Evolutionary conservation across 2,329 filamentous ascomycete species (phyloP), one percentile per base, ranked within the genome.

Genomic region (Phaeosphaeria sp.): DNA sequence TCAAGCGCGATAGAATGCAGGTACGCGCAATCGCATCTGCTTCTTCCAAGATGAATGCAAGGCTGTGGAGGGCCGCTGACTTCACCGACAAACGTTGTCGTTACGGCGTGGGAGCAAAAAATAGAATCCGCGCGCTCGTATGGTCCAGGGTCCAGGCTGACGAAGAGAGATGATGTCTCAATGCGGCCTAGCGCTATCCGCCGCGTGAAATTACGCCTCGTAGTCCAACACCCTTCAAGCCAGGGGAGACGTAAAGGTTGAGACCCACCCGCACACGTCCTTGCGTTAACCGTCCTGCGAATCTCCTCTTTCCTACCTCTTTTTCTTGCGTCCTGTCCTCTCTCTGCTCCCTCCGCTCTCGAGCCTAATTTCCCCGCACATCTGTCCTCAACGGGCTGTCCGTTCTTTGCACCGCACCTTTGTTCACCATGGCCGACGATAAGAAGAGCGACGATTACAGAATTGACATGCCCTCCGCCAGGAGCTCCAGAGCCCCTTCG

Each of bases 361-460:
- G 39, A 22, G 46, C 55, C 49, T 25, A 13, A 47, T 45, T 39
- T 11, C 44, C 52, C 59, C 54, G 57, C 56, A 25, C 49, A 61
- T 44, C 57, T 63, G 63, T 68, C 60, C 55, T 63, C 56, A 60
- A 56, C 36, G 59, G 61, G 60, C 55, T 49, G 45, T 58, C 55
- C 59, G 50, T 51, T 67, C 64, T 59, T 60, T 57, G 59, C 59
- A 50, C 49, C 56, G 51, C 62, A 44, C 56, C 43, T 52, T 40
- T n/a, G 17, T 45, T 53, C 57, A 83, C 71, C 65, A 96, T 96
- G 92, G 85, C 89, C 73, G 91, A 95, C 83, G 93, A 93, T 77
- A 96, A 95, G 85, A 95, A 92, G 79, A 90, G 91, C 75, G 84
- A 86, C 73, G 91, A 95, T 75, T 91, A 89, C 73, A 87, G 90